A percentile compares a stretch with the other conserved stretches of the same genome.
Evolutionary conservation across 768 basidiomycete genomes (phyloP).

Genomic region (Tylopilus plumbeoviolaceoides): DNA sequence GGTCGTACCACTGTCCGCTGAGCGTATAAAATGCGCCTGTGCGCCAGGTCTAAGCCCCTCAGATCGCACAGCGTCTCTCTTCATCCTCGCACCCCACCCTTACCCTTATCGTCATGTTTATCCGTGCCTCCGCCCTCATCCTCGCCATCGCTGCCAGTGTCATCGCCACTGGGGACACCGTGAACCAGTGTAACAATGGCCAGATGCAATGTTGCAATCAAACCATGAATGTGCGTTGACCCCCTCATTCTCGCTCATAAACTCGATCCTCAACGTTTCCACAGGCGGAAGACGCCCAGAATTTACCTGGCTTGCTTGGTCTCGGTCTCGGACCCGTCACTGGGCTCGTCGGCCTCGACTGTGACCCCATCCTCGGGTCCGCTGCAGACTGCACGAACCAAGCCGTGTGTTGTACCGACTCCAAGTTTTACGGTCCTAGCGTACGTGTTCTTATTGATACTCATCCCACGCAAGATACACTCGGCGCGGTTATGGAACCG

Average conservation of each 20-base stretch:
- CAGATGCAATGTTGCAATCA: constrained; percentile 9
- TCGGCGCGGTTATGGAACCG: too few relatives aligned
- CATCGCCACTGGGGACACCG: neutral
- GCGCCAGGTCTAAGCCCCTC: neutral
- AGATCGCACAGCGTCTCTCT: neutral
- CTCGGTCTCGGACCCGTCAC: neutral
- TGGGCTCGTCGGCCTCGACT: neutral
- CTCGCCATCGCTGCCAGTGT: constrained; percentile 10
- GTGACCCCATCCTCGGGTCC: neutral
- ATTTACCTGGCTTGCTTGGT: neutral
- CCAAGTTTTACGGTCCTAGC: rapidly evolving
- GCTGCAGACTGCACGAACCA: neutral
- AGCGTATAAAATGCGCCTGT: constrained; percentile 13
- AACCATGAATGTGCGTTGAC: neutral
- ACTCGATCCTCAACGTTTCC: too few relatives aligned
- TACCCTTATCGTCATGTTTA: constrained; percentile 9
- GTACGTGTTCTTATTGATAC: neutral
- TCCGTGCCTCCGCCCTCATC: constrained; percentile 7
- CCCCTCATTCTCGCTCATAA: too few relatives aligned
- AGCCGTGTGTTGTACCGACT: constrained; percentile 9
- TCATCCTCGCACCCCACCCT: neutral
- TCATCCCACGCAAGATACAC: neutral
- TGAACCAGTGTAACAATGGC: constrained; percentile 11
- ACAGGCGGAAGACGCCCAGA: neutral
- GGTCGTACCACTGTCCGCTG: constrained; percentile 5